These are phyloP conservation scores for Wickerhamomyces sp. DNA, from an alignment of 1,139 yeast species.

Conservation along the genomic window DNA sequence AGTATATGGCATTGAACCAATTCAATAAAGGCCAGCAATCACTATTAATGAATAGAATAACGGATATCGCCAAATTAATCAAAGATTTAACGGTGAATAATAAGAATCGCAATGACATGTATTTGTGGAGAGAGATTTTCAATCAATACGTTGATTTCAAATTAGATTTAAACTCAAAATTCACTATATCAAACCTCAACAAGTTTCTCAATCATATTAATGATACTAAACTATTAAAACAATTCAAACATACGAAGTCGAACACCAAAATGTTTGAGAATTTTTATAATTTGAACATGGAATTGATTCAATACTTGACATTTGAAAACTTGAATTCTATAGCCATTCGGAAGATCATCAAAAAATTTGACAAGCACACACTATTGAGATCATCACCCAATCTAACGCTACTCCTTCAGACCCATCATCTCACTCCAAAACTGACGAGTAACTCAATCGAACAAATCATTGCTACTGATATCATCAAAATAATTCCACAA, in stretches of 20 bases:
- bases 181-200: conserved; percentile 32
- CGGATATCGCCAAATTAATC: conserved; percentile 55
- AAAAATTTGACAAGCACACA: conserved; percentile 73
- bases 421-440: conserved; percentile 3
- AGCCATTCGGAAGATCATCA: conserved; percentile 64
- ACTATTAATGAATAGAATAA: conserved; percentile 25
- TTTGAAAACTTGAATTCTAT: conserved; percentile 60
- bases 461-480: conserved; percentile 48
- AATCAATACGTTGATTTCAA: conserved; percentile 62
- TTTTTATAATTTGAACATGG: conserved; percentile 51
- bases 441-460: conserved; percentile 18
- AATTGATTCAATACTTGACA: conserved; percentile 52
- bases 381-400: conserved; percentile 44
- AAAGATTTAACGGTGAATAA: conserved; percentile 42
- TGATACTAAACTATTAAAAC: conserved; percentile 35
- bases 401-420: conserved; percentile 40
- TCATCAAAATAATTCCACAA: conserved; percentile 61
- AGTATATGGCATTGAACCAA: conserved; percentile 11
- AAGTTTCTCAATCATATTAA: conserved; percentile 43
- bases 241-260: conserved; percentile 43
- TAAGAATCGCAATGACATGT: conserved; percentile 49
- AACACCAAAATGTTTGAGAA: conserved; percentile 44
- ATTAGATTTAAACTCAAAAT: conserved; percentile 57
- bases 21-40: conserved; percentile 14
- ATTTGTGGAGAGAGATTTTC: conserved; percentile 69